Evolutionary conservation across 2,329 filamentous ascomycete genomes (phyloP), one percentile per base, ranked within the genome.

Genomic region (Magnaporthiopsis incrustans): DNA sequence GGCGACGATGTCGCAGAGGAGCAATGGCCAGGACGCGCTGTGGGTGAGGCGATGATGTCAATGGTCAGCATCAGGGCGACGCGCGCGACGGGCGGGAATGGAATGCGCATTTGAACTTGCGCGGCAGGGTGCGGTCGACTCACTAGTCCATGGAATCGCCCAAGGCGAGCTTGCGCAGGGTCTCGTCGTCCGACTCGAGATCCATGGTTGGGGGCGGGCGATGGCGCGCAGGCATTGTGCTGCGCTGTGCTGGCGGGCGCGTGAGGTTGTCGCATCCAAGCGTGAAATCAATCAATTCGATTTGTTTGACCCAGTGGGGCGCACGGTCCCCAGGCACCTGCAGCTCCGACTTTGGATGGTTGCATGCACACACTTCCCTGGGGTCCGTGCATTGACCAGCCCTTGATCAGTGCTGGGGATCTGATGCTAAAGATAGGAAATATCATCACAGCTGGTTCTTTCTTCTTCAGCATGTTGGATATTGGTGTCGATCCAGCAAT

Each of bases 21-120:
- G 81, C 65, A 77, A 77, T 44, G 88, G 87, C 90, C 90, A 94
- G 73, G 82, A 82, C 65, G 84, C 81, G 71, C 90, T 92, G 74
- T 25, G 44, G 44, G 44, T 4, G 38, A 3, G 44, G 44, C 67
- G 62, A 63, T n/a, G 60, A 58, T 58, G 27, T 58, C 12, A 58
- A 22, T 27, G 25, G 57, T 27, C 6, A 15, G 57, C 12, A 70
- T 35, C 53, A 60, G 38, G 38, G 57, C 14, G 57, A 58, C 57
- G 57, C 33, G 59, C 15, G 26, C 26, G 59, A 58, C 26, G 26
- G 57, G 57, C 57, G 14, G 57, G n/a, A 12, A 22, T 38, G 33
- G 12, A 12, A 22, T 26, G 33, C 14, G 59, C 5, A 22, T 22
- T n/a, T 22, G 10, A 10, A 3, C 15, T 61, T 35, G 11, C 32